Evolutionary conservation across 805 yeast species (phyloP), one percentile per base, ranked within the genome.

Genomic region (Sporopachydermia lactativora): DNA sequence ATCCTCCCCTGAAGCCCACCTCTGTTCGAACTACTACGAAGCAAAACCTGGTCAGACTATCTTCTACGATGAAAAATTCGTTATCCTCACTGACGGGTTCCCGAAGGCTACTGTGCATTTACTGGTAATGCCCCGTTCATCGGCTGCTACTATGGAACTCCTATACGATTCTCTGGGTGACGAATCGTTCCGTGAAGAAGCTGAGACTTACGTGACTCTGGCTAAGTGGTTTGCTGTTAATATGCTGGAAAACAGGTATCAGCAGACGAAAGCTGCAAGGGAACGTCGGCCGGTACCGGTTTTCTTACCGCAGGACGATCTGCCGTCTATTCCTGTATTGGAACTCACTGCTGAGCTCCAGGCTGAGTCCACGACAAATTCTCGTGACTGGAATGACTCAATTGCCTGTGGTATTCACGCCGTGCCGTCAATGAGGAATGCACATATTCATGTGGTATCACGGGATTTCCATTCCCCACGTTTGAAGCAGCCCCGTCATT

Each of bases 391-490:
- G 31, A 24, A 8, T 8, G n/a, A 8, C 13, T 24, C 31, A 8
- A 60, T 80, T 5, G 59, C 61, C 44, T 69, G 67, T 5, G 89
- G 94, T 1, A 66, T 81, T 17, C 94, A 83, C 56, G 57, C 81
- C 3, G 67, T 68, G 2, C 94, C 94, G 2, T 77, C 86, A 1
- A 53, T 82, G 67, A 58, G 57, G 34, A 81, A 83, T 52, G 49
- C 82, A 37, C 94, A 83, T 51, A 60, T 83, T 15, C 94, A 83
- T 59, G 73, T 83, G 17, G 64, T 83, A 38, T 75, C 86, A 0
- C 62, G 60, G 39, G 94, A 83, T 55, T 69, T 78, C 50, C 50
- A 62, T 47, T 71, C 81, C 5, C 59, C 58, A 0, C 50, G 62
- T 17, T 42, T 82, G 59, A 82, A 81, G 53, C 62, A 74, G 48